These are phyloP conservation scores for Thalassia testudinum DNA, from an alignment of 116 monocot species.

Conservation along the genomic window DNA sequence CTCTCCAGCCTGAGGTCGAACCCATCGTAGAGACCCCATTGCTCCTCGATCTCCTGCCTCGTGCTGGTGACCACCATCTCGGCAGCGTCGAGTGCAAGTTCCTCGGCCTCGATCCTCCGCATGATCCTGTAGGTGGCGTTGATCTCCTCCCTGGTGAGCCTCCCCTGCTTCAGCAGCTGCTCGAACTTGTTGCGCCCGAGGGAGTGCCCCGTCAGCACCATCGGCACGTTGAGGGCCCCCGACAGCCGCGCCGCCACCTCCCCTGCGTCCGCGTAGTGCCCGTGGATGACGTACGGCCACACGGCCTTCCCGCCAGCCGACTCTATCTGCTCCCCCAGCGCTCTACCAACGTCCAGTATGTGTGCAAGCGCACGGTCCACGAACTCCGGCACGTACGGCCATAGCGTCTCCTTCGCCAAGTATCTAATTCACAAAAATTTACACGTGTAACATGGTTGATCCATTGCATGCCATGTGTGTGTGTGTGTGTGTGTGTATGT, in stretches of 20 bases:
- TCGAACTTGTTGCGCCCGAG: conserved; percentile 77
- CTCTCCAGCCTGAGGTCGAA: conserved; percentile 52
- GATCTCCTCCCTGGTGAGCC: conserved; percentile 33
- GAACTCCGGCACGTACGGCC: conserved; percentile 75
- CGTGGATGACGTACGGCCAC: conserved; percentile 74
- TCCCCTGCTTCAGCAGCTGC: conserved; percentile 62
- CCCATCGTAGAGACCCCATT: conserved; percentile 77
- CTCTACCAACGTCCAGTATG: conserved; percentile 36
- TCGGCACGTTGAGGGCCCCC: conserved; percentile 46
- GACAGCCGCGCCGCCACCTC: conserved; percentile 46
- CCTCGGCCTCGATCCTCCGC: conserved; percentile 64
- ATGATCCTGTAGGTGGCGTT: conserved; percentile 41
- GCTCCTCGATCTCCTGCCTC: conserved; percentile 75
- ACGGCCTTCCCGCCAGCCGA: conserved; percentile 1
- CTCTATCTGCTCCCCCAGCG: conserved; percentile 24
- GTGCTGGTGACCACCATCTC: conserved; percentile 74
- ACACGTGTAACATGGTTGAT: too few species aligned
- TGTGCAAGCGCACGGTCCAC: conserved; percentile 65
- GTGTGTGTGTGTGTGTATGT: too few species aligned
- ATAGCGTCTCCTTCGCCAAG: conserved; percentile 52
- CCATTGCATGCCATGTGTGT: too few species aligned
- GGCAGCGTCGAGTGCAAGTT: conserved; percentile 43
- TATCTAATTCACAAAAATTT: conserved; percentile 14
- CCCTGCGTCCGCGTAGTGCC: conserved; percentile 69
- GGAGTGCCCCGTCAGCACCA: conserved; percentile 78